Conservation (phyloP, 306 rosid genomes). For the Hylodesmum podocarpum region DNA sequence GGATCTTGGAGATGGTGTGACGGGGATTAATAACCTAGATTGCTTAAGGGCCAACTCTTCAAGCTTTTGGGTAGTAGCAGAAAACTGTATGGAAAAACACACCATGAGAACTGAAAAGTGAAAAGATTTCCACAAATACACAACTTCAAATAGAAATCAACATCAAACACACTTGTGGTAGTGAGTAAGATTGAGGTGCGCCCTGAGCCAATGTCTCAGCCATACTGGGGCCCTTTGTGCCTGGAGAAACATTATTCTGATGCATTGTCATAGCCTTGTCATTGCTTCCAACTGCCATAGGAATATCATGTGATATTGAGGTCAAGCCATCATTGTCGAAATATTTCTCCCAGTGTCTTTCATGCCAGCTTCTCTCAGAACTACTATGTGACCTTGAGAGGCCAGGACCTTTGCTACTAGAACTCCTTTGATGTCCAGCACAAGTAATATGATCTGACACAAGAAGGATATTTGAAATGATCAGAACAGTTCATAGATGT, state of each 20-base stretch:
- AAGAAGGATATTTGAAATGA: not conserved
- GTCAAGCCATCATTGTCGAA: not conserved
- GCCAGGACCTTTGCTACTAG: not conserved
- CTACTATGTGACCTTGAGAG: constrained; percentile 21
- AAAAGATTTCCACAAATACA: not conserved
- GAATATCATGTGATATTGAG: constrained; percentile 16
- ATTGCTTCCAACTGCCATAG: constrained; percentile 26
- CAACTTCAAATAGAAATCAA: not conserved
- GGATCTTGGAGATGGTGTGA: constrained; percentile 35
- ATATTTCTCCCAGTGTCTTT: constrained; percentile 22
- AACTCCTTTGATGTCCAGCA: not conserved
- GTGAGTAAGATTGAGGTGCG: constrained; percentile 10
- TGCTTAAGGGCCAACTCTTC: constrained; percentile 42
- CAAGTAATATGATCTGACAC: constrained; percentile 19
- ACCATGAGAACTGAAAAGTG: not conserved
- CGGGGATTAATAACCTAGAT: constrained; percentile 40
- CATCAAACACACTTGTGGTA: constrained; percentile 36
- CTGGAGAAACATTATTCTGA: constrained; percentile 21
- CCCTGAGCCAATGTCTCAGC: constrained; percentile 41
- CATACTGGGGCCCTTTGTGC: constrained; percentile 25
- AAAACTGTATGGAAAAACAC: constrained; percentile 27
- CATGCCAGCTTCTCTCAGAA: constrained; percentile 12
- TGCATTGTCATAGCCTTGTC: not conserved
- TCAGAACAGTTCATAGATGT: not conserved
- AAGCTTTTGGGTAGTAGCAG: constrained; percentile 27